A percentile compares a stretch with the other conserved stretches of the same genome.
Evolutionary conservation across 2,329 filamentous ascomycete genomes (phyloP).

Genomic region (Stemphylium lycopersici): DNA sequence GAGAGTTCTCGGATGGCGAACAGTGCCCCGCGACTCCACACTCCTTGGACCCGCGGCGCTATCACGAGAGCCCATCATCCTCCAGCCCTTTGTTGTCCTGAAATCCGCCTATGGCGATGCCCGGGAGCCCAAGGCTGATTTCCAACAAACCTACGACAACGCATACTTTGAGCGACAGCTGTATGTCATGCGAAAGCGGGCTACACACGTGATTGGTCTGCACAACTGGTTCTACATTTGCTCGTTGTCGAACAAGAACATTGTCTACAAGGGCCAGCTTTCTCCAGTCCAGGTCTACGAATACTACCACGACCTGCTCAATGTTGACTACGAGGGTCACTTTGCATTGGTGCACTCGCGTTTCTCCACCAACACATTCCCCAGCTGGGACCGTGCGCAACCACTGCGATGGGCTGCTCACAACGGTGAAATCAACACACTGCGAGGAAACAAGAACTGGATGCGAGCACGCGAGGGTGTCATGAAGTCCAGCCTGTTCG

Average conservation of each 20-base stretch:
- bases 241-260: constrained; percentile 96
- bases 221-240: constrained; percentile 99
- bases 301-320: constrained; percentile 96
- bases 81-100: constrained; percentile 94
- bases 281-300: constrained; percentile 95
- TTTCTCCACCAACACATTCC: constrained; percentile 98
- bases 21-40: constrained; percentile 90
- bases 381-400: constrained; percentile 97
- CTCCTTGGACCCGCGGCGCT: constrained; percentile 90
- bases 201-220: constrained; percentile 90
- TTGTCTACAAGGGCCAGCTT: constrained; percentile 97
- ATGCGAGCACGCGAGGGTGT: constrained; percentile 97
- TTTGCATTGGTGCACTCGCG: constrained; percentile 96
- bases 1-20: constrained; percentile 93
- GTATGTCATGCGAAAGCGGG: constrained; percentile 91
- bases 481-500: constrained; percentile 90
- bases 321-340: constrained; percentile 95
- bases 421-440: constrained; percentile 98
- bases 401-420: constrained; percentile 95
- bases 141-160: constrained; percentile 81
- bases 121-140: constrained; percentile 76
- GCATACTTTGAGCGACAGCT: constrained; percentile 89
- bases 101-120: constrained; percentile 83
- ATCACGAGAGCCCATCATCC: constrained; percentile 91
- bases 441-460: constrained; percentile 99